These are phyloP conservation scores for Acidiella bohemica DNA, from an alignment of 495 filamentous ascomycete species.

Conservation along the genomic window DNA sequence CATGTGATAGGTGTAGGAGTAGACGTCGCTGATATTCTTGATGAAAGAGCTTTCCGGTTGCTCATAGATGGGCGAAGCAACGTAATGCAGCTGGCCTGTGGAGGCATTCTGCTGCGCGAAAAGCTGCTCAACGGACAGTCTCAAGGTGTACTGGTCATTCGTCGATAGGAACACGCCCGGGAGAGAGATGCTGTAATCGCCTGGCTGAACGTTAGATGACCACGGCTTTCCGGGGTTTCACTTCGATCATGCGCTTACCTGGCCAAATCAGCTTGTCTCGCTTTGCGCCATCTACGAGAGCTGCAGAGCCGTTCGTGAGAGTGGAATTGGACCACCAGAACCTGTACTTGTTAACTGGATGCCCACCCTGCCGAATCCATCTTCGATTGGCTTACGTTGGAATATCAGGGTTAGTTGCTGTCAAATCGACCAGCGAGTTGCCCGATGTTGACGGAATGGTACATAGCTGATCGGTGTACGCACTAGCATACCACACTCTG, in stretches of 20 bases:
- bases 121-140: constrained; percentile 3
- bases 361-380: no score
- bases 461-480: constrained; percentile 36
- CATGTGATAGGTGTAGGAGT: constrained; percentile 14
- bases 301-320: constrained; percentile 36
- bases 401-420: constrained; percentile 11
- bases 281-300: constrained; percentile 16
- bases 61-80: constrained; percentile 2
- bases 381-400: constrained; percentile 15
- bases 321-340: constrained; percentile 24
- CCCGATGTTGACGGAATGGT: constrained; percentile 39
- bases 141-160: constrained; percentile 6
- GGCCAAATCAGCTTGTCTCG: constrained; percentile 11
- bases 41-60: not conserved
- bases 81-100: constrained; percentile 12
- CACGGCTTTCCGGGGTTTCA: no score
- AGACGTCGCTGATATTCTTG: not conserved
- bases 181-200: constrained; percentile 9
- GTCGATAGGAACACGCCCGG: constrained; percentile 7
- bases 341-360: not conserved
- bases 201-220: constrained; percentile 10
- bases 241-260: no score
- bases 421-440: constrained; percentile 32
- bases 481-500: constrained; percentile 24
- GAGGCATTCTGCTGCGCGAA: constrained; percentile 9